Evolutionary conservation across 345 rosid genomes (phyloP).

Genomic region (Leavenworthia alabamica): DNA sequence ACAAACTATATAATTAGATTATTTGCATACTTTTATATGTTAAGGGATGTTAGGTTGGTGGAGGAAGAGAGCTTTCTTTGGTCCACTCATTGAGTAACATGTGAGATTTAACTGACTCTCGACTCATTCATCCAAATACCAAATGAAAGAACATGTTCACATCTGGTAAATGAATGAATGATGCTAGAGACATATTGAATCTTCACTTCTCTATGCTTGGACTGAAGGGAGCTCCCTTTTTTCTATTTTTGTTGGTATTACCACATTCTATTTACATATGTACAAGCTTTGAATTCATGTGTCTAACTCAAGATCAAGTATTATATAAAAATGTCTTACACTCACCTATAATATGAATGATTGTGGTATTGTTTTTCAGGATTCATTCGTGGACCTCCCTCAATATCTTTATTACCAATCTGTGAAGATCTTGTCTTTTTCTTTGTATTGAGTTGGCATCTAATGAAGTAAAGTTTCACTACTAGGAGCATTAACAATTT

Average conservation of each 20-base stretch:
- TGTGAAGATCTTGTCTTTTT: neutral
- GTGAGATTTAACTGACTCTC: conserved; percentile 35
- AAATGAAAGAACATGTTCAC: conserved; percentile 2
- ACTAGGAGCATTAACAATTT: neutral
- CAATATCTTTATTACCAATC: neutral
- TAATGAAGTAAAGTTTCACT: conserved; percentile 2
- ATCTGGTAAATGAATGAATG: conserved; percentile 34
- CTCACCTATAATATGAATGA: neutral
- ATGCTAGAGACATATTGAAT: conserved; percentile 32
- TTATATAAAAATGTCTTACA: neutral
- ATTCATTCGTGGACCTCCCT: conserved; percentile 1
- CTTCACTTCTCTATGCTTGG: conserved; percentile 38
- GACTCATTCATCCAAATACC: conserved; percentile 37
- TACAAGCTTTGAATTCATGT: neutral
- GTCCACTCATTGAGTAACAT: conserved; percentile 36
- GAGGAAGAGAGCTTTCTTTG: conserved; percentile 36
- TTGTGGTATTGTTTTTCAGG: conserved; percentile 14
- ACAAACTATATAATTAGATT: neutral
- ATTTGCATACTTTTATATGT: too few relatives aligned
- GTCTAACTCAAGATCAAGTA: neutral
- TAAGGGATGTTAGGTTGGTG: conserved; percentile 6
- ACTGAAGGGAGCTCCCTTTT: conserved; percentile 42
- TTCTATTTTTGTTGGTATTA: neutral
- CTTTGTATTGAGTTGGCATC: neutral
- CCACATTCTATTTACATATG: neutral